Base-by-base conservation (phyloP, 306 rosid species). In the Hippophae gyantsensis region DNA sequence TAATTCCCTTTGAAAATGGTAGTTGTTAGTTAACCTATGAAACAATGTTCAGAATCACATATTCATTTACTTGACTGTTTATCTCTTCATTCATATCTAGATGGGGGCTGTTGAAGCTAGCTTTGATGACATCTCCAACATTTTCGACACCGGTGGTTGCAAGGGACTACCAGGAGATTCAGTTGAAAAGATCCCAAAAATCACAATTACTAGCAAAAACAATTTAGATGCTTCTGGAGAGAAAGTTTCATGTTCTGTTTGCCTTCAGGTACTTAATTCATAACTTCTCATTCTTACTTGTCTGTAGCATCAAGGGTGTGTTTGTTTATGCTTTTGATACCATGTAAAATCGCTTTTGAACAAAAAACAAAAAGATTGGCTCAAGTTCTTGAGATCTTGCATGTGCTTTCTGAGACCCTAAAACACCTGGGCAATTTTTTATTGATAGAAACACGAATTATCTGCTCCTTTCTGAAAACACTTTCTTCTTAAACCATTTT, bases 31-130 rank as follows among this genome's bases (percentile, higher is more conserved):
- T 43, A 18, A 43, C 58, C 3, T 48, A 53, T 38, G 43, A 54
- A 58, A 63, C 38, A 52, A 38, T 58, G 59, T 69, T n/a, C 11
- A 47, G 54, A 13, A 60, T 55, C 26, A 18, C 62, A 32, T 61
- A 47, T 14, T 47, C 71, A 53, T 26, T 54, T 5, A 73, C 71
- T 74, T 81, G 59, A 72, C 66, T 62, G 49, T 49, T 13, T 38
- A 44, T 43, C 64, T 51, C 62, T 7, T 27, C 64, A 23, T 61
- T 43, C 3, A 13, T 42, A 61, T 63, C 72, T 81, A 88, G 99
- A 93, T 93, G 96, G 97, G 93, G 61, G 99, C 92, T 64, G 81
- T 86, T 59, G 99, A 93, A 71, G 61, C 82, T 8, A 78, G 73
- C 73, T 93, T 88, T 50, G 99, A 93, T 43, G 99, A 93, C 59